These are phyloP conservation scores for Trametes polyzona DNA, from an alignment of 1,284 basidiomycete genomes.

Conservation along the genomic window DNA sequence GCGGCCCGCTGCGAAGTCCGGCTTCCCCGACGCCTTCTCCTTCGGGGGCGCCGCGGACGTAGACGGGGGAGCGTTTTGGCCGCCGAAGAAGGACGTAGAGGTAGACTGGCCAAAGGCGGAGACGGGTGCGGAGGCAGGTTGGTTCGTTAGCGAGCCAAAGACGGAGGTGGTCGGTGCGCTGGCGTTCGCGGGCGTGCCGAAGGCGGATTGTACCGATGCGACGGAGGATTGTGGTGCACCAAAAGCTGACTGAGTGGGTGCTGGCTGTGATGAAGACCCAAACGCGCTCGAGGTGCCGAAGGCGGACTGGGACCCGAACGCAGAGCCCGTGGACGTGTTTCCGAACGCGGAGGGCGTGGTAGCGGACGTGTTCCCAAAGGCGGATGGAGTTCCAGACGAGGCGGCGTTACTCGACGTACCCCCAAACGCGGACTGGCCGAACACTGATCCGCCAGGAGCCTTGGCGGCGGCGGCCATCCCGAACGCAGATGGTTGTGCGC, in stretches of 20 bases:
- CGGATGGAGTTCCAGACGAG: slow-evolving; percentile 24
- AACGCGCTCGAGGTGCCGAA: slow-evolving; percentile 42
- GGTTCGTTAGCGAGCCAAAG: slow-evolving; percentile 30
- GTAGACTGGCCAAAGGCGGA: slow-evolving; percentile 32
- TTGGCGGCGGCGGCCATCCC: slow-evolving; percentile 33
- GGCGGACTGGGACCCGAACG: slow-evolving; percentile 38
- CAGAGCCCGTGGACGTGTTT: slow-evolving; percentile 18
- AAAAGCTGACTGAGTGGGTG: slow-evolving; percentile 36
- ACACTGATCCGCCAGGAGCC: slow-evolving; percentile 30
- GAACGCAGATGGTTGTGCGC: slow-evolving; percentile 37
- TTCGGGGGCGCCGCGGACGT: neutral
- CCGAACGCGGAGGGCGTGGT: slow-evolving; percentile 35
- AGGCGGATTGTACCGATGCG: slow-evolving; percentile 30
- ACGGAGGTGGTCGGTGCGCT: slow-evolving; percentile 31
- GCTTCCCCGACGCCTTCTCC: slow-evolving; percentile 31
- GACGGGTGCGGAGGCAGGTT: slow-evolving; percentile 7
- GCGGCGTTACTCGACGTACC: slow-evolving; percentile 7
- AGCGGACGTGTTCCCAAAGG: slow-evolving; percentile 32
- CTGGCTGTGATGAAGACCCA: too few species aligned
- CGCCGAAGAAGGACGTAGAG: slow-evolving; percentile 23
- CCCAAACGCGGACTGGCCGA: slow-evolving; percentile 34
- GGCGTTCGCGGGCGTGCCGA: slow-evolving; percentile 32
- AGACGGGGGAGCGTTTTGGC: slow-evolving; percentile 10
- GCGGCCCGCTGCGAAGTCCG: slow-evolving; percentile 47
- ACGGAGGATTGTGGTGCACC: slow-evolving; percentile 30